Percentiles rank a stretch among this genome's conserved stretches.
Evolutionary conservation across 1,139 yeast genomes (phyloP).

Genomic region (Suhomyces coccinellae): DNA sequence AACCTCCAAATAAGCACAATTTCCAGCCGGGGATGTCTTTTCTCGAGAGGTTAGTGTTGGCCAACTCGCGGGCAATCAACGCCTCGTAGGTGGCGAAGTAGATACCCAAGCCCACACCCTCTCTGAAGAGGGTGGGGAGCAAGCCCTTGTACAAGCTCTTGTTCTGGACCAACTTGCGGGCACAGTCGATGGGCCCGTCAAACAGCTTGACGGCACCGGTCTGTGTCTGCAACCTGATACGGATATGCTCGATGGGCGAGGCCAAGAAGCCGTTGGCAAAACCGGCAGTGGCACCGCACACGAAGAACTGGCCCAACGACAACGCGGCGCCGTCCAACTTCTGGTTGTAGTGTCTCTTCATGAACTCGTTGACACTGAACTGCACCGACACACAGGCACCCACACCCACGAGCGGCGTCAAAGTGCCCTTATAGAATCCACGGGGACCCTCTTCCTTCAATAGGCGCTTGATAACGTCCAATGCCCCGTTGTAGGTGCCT

Average conservation of each 20-base stretch:
- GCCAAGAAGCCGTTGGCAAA: constrained; percentile 85
- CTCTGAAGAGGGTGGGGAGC: constrained; percentile 77
- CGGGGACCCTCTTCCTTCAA: constrained; percentile 70
- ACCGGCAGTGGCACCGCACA: constrained; percentile 87
- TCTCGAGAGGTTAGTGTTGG: constrained; percentile 43
- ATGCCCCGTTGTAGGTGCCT: constrained; percentile 71
- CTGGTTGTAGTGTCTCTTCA: constrained; percentile 72
- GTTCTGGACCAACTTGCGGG: constrained; percentile 53
- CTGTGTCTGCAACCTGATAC: constrained; percentile 89
- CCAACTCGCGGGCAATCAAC: constrained; percentile 63
- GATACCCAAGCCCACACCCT: constrained; percentile 83
- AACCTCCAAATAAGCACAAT: constrained; percentile 77
- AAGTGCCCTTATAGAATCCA: constrained; percentile 88
- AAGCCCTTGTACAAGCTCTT: constrained; percentile 76
- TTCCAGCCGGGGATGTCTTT: constrained; percentile 81
- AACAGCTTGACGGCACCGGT: constrained; percentile 49
- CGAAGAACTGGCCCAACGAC: constrained; percentile 61
- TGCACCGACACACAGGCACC: constrained; percentile 90
- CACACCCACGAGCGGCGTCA: constrained; percentile 81
- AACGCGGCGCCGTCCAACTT: constrained; percentile 42
- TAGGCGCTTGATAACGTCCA: constrained; percentile 72
- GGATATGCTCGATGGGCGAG: constrained; percentile 88
- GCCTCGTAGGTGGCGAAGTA: constrained; percentile 91
- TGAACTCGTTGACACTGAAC: constrained; percentile 84
- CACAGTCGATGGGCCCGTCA: constrained; percentile 80